Base-by-base conservation (phyloP, 73 alveolate genomes). In the Paramecium bursaria region DNA sequence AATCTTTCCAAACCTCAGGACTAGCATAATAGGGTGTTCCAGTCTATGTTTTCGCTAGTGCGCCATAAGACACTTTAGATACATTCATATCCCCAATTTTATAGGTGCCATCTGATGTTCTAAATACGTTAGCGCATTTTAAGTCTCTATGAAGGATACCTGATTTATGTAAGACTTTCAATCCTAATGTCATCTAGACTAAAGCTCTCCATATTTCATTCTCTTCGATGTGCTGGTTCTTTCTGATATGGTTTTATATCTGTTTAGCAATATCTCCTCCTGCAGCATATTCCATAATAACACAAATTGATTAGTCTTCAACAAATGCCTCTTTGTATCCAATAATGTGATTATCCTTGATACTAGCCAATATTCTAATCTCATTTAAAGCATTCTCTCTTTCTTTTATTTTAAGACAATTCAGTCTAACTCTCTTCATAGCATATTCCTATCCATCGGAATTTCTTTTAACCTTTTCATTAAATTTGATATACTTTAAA, bases 301-400 rank as follows among this genome's bases (percentile, higher is more conserved):
- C 85, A 60, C 93, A 88, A 14, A 90, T 60, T n/a, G 88, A 51
- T 10, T 60, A 4, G 13, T 88, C 94, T 61, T 90, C 95, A 14
- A 88, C 33, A 73, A 90, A 90, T 14, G 95, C 94, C 26, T 90
- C 95, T 73, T 90, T 90, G 47, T 88, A 90, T 13, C 92, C 91
- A 3, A 90, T 80, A 1, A 90, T 76, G 61, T 88, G 76, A 19
- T 49, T 48, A 50, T 90, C 92, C 31, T 49, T 35, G 10, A 90
- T 50, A 17, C 90, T 74, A 23, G 98, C 98, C 44, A 93, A 85
- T 19, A 93, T 86, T 48, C 98, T 85, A 23, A 93, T 90, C 60
- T 93, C 98, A 80, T 92, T 90, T 11, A 92, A 75, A 30, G 97
- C 97, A 79, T 92, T 92, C 23, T 88, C 86, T 88, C 85, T 92